These are phyloP conservation scores for Paraconiothyrium brasiliense DNA, from an alignment of 2,329 filamentous ascomycete genomes.

Conservation along the genomic window DNA sequence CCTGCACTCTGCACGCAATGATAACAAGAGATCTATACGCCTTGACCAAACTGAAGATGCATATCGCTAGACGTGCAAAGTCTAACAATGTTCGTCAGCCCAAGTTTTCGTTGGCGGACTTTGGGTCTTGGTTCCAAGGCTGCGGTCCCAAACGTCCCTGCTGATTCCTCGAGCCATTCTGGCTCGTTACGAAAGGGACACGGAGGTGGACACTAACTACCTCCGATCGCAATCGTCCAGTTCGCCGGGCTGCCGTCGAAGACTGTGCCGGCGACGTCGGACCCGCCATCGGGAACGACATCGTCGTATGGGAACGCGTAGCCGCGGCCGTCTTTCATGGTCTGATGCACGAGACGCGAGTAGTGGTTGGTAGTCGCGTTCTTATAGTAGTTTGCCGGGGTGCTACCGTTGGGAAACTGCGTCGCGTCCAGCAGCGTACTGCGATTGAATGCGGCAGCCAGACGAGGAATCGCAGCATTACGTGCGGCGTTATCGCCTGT, in stretches of 20 bases:
- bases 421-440: slow-evolving; percentile 68
- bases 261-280: slow-evolving; percentile 65
- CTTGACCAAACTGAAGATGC: neutral
- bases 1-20: neutral
- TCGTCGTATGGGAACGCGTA: slow-evolving; percentile 77
- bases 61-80: neutral
- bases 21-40: slow-evolving; percentile 7
- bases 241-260: slow-evolving; percentile 57
- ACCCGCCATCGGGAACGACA: slow-evolving; percentile 66
- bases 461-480: slow-evolving; percentile 73
- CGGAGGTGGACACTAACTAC: slow-evolving; percentile 33
- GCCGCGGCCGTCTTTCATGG: slow-evolving; percentile 67
- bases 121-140: neutral
- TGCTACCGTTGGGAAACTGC: slow-evolving; percentile 50
- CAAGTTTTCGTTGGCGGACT: neutral
- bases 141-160: neutral
- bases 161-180: neutral
- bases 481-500: slow-evolving; percentile 52
- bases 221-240: slow-evolving; percentile 60
- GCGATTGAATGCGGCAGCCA: slow-evolving; percentile 79
- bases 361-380: slow-evolving; percentile 64
- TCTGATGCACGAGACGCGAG: slow-evolving; percentile 67
- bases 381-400: slow-evolving; percentile 44
- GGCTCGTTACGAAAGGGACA: slow-evolving; percentile 7
- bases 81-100: neutral